Evolutionary conservation across 805 yeast genomes (phyloP).

Genomic region (Candida taoyuanica): DNA sequence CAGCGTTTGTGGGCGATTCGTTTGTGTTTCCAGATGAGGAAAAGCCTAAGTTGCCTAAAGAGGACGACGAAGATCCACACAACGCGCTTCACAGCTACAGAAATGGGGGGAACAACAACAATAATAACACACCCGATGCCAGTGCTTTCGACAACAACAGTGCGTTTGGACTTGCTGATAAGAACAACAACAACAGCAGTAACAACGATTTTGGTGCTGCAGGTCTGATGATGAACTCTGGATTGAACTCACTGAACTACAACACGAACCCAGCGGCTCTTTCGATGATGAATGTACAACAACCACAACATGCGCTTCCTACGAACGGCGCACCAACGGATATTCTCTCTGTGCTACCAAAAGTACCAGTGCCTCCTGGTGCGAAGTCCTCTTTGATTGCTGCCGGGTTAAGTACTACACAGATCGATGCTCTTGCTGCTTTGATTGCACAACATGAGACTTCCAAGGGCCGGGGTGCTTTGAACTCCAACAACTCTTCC

Average conservation of each 20-base stretch:
- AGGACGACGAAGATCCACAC: constrained; percentile 10
- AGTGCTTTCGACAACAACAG: background rate
- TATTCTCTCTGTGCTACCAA: constrained; percentile 45
- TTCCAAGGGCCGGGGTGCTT: constrained; percentile 2
- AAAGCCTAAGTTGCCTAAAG: constrained; percentile 39
- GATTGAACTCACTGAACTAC: constrained; percentile 1
- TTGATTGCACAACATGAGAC: constrained; percentile 66
- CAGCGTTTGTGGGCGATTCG: constrained; percentile 79
- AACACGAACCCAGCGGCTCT: background rate
- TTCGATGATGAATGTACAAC: constrained; percentile 1
- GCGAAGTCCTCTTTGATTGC: constrained; percentile 58
- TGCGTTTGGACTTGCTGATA: background rate
- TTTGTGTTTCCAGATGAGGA: constrained; percentile 82
- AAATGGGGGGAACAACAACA: constrained; percentile 1
- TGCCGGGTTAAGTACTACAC: constrained; percentile 64
- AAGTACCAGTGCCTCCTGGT: constrained; percentile 67
- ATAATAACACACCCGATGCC: background rate
- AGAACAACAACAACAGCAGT: constrained; percentile 3
- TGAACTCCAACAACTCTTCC: background rate
- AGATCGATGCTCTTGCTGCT: constrained; percentile 69
- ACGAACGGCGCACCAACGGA: constrained; percentile 29
- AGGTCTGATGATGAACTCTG: constrained; percentile 1
- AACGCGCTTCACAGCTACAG: background rate
- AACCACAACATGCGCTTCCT: constrained; percentile 10
- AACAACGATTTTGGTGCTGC: background rate